These are phyloP conservation scores for Kernera saxatilis DNA, from an alignment of 345 rosid species.

Conservation along the genomic window DNA sequence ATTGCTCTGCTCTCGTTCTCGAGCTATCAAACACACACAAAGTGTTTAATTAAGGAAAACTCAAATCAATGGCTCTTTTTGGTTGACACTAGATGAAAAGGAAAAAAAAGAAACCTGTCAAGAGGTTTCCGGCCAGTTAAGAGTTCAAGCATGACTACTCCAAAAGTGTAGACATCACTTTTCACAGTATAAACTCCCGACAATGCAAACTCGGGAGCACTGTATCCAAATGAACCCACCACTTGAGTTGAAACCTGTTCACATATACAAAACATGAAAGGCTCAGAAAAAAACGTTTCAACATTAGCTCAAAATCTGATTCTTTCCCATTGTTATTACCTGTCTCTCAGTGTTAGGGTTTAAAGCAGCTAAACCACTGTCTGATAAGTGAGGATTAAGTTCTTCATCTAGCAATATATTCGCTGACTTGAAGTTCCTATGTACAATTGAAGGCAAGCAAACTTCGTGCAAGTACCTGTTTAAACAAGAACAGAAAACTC, in stretches of 20 bases:
- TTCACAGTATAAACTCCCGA: constrained; percentile 92
- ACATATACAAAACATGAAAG: neutral
- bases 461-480: constrained; percentile 97
- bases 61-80: neutral
- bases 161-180: constrained; percentile 98
- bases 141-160: constrained; percentile 97
- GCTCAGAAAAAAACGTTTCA: neutral
- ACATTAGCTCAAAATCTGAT: neutral
- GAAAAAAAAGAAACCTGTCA: constrained; percentile 55
- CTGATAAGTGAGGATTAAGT: constrained; percentile 90
- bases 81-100: neutral
- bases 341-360: constrained; percentile 91
- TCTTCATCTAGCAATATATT: constrained; percentile 96
- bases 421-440: constrained; percentile 95
- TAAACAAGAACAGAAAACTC: neutral
- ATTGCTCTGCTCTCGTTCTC: constrained; percentile 86
- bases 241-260: constrained; percentile 83
- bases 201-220: constrained; percentile 97
- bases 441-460: constrained; percentile 93
- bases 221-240: constrained; percentile 97
- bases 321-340: constrained; percentile 35
- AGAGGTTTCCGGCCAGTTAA: constrained; percentile 96
- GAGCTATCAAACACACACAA: constrained; percentile 46
- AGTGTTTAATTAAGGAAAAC: neutral
- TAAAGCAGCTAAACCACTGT: constrained; percentile 93